Evolutionary conservation across 169 alveolate genomes (phyloP), one percentile per base, ranked within the genome.

Genomic region (Cryptosporidium muris): DNA sequence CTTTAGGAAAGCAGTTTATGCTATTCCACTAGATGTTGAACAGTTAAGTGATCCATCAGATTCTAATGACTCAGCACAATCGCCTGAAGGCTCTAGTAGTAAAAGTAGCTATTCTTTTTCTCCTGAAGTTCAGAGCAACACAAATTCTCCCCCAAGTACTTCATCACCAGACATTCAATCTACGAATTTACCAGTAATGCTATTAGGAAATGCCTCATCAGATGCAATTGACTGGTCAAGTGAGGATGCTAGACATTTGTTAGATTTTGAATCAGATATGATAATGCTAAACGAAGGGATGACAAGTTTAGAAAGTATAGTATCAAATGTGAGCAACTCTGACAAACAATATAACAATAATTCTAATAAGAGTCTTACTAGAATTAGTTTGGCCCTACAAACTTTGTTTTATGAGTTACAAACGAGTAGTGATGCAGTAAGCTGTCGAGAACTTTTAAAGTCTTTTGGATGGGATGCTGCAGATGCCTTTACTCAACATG

Each of bases 381-480:
- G 85, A 66, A 93, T 91, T 42, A 94, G 95, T 14, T 91, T 94
- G 9, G 97, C 97, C 3, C 80, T 95, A 51, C 98, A 96, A 93
- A 95, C 97, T 67, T 91, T 96, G 49, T 96, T 97, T 85, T 95
- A 95, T 91, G 94, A 94, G 80, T 91, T 97, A 64, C 94, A 94
- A 66, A 91, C 96, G 36, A 89, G 96, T 37, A 91, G 89, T 51
- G 95, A 92, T n/a, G 96, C 98, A 2, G 98, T 93, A 37, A 91
- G 92, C 38, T 91, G 97, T 81, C 89, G 91, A 68, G 97, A 95
- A 88, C 89, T 95, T 66, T 91, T 95, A 88, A 91, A 93, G 66
- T 93, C 99, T 3, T 97, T 97, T 88, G 99, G 99, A 0, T 97
- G 99, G 99, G 96, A 95, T 54, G 90, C 96, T 14, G 92, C 95